These are phyloP conservation scores for Pythium monospermum DNA, from an alignment of 352 stramenopile genomes.

Conservation along the genomic window DNA sequence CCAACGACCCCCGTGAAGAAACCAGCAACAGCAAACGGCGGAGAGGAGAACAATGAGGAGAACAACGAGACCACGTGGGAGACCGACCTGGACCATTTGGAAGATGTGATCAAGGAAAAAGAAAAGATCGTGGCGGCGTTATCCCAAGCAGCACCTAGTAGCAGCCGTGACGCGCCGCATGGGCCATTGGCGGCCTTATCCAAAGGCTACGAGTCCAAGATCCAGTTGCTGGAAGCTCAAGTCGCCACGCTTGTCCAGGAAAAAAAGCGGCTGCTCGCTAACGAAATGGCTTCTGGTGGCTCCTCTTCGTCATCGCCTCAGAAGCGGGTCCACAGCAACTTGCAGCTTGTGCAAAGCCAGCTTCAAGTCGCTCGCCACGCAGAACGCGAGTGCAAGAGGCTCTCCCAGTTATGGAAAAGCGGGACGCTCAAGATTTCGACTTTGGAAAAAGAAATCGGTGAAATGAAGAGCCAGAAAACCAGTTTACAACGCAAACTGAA, in stretches of 20 bases:
- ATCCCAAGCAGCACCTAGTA: slow-evolving; percentile 2
- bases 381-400: slow-evolving; percentile 32
- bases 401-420: slow-evolving; percentile 28
- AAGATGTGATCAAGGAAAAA: slow-evolving; percentile 46
- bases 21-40: not conserved
- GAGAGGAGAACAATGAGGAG: not conserved
- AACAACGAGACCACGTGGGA: slow-evolving; percentile 10
- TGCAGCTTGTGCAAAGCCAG: slow-evolving; percentile 26
- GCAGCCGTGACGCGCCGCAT: slow-evolving; percentile 6
- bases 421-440: slow-evolving; percentile 43
- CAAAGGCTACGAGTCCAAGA: slow-evolving; percentile 37
- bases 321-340: slow-evolving; percentile 16
- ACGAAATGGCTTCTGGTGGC: not conserved
- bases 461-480: slow-evolving; percentile 45
- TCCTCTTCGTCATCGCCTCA: not conserved
- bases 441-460: slow-evolving; percentile 37
- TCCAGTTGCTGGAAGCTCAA: slow-evolving; percentile 29
- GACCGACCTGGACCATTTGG: slow-evolving; percentile 26
- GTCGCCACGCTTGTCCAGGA: slow-evolving; percentile 22
- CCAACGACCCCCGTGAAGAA: slow-evolving; percentile 7
- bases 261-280: slow-evolving; percentile 25
- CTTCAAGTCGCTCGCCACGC: slow-evolving; percentile 33
- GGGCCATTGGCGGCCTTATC: slow-evolving; percentile 29
- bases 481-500: slow-evolving; percentile 34
- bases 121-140: slow-evolving; percentile 39